Conservation (phyloP, 2,329 filamentous ascomycete species). For the Pseudopithomyces maydicus region DNA sequence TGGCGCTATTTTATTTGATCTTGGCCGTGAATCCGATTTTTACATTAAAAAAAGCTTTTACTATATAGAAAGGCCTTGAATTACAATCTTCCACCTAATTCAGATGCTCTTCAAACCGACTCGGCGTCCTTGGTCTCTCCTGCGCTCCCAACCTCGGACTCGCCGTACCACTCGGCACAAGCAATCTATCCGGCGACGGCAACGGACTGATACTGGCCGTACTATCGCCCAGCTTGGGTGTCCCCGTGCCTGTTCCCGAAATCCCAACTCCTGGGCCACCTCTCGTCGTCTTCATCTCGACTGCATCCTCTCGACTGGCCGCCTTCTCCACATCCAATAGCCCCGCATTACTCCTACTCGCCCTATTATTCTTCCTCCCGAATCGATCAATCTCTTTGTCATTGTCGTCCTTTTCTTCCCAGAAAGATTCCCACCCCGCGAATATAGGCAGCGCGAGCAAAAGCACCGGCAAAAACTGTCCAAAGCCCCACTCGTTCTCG, state of each 20-base stretch:
- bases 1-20: no score
- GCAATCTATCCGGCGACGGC: not conserved
- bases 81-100: not conserved
- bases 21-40: no score
- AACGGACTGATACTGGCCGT: not conserved
- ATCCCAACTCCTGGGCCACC: not conserved
- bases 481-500: conserved; percentile 37
- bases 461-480: conserved; percentile 36
- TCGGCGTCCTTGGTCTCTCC: conserved; percentile 10
- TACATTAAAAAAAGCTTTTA: no score
- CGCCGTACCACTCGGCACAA: conserved; percentile 10
- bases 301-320: no score
- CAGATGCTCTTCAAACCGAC: conserved; percentile 8
- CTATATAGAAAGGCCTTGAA: not conserved
- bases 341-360: conserved; percentile 5
- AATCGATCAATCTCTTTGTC: not conserved
- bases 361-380: conserved; percentile 16
- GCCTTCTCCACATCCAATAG: conserved; percentile 2
- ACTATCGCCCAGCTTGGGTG: conserved; percentile 4
- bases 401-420: conserved; percentile 14
- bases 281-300: not conserved
- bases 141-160: conserved; percentile 10
- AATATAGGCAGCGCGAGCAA: conserved; percentile 37
- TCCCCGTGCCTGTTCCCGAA: not conserved
- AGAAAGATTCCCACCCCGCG: conserved; percentile 38